Base-by-base conservation (phyloP, 768 basidiomycete genomes). In the Termitomyces titanicus region DNA sequence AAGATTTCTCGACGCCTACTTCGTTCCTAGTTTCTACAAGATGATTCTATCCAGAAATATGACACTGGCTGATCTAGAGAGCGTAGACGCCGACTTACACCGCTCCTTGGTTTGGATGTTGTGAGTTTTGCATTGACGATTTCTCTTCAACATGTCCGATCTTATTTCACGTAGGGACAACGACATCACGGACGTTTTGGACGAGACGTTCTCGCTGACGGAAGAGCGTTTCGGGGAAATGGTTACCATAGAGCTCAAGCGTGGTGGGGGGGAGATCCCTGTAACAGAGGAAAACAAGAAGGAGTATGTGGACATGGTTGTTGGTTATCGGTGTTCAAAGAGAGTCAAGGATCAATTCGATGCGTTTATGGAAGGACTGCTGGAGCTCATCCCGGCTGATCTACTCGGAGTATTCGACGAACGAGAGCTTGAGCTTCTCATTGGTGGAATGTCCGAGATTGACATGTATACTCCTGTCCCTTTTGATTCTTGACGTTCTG, bases 371-470 rank as follows among this genome's bases (percentile, higher is more conserved):
- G 82, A 83, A 51, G 94, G 94, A 8, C 83, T 95, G 54, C 78
- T 86, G 61, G 94, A 95, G 63, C 77, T 94, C 48, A 83, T 94
- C 60, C 91, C 94, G 7, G 75, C 83, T 56, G 91, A 94, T 61
- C 78, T 95, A 49, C 79, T 96, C 67, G 85, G 84, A 62, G 91
- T 95, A 2, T 95, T 96, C 63, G 94, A 96, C 66, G 93, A 95
- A 68, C 79, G 90, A 53, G 94, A 96, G 63, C 74, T 95, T 4
- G 92, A 94, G 71, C 70, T 95, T 51, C 75, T 96, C 59, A 94
- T 96, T 58, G 93, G 94, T 57, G 94, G 94, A 51, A 93, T 95
- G 86, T 85, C 89, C 31, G 92, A 94, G 67, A 92, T 93, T 48
- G 90, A 94, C 66, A 90, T 92, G 82, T 87, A 64, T 49, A 83